Evolutionary conservation across 495 filamentous ascomycete species (phyloP).

Genomic region (Apodospora peruviana): DNA sequence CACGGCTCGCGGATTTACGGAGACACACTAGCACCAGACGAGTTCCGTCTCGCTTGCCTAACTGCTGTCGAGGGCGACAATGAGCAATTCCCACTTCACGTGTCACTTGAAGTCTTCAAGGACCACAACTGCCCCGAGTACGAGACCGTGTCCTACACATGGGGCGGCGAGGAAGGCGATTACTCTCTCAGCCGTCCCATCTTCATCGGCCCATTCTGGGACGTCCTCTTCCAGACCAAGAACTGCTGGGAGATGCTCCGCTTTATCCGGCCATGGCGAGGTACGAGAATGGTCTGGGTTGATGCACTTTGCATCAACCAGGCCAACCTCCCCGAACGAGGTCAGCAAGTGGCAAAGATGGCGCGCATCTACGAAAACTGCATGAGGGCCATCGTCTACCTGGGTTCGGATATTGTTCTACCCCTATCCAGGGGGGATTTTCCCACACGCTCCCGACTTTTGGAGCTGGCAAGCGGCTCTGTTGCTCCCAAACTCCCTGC

Average conservation of each 20-base stretch:
- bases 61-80: not conserved
- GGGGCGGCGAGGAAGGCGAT: slow-evolving; percentile 25
- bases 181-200: slow-evolving; percentile 9
- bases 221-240: slow-evolving; percentile 23
- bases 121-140: slow-evolving; percentile 21
- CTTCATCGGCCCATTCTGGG: slow-evolving; percentile 26
- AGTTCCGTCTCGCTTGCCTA: not conserved
- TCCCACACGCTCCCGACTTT: not conserved
- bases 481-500: not conserved
- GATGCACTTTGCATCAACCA: slow-evolving; percentile 28
- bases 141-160: slow-evolving; percentile 27
- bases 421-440: not conserved
- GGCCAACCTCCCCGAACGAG: slow-evolving; percentile 12
- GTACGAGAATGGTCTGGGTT: slow-evolving; percentile 10
- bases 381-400: slow-evolving; percentile 17
- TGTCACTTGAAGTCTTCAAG: not conserved
- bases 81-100: not conserved
- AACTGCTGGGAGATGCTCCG: slow-evolving; percentile 26
- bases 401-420: slow-evolving; percentile 12
- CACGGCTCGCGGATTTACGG: not conserved
- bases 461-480: not conserved
- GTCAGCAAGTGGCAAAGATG: slow-evolving; percentile 19
- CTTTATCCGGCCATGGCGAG: slow-evolving; percentile 10
- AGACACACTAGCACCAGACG: not conserved
- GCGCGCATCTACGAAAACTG: slow-evolving; percentile 12